Base-by-base conservation (phyloP, 768 basidiomycete species). In the Serendipita indica region DNA sequence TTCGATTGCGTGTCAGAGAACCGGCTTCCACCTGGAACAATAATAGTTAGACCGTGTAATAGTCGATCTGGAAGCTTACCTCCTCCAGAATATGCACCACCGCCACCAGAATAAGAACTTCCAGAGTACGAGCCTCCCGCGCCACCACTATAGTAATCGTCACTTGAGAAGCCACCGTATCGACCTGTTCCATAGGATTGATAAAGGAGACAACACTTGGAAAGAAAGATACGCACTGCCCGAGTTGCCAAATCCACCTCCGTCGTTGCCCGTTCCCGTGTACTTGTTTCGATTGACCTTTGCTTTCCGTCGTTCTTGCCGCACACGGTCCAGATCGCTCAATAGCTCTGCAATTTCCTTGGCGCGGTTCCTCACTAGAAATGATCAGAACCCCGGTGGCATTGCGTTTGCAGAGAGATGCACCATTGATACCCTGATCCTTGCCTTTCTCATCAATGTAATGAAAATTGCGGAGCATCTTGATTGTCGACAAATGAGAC, bases 401-500 rank as follows among this genome's bases (percentile, higher is more conserved):
- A n/a, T 4, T 25, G 34, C 4, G n/a, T 37, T 28, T 32, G 13
- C 57, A 33, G 6, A 25, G 32, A 62, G 28, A 58, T 72, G n/a
- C 62, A 91, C 93, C 91, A 65, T 99, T 99, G 65, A 96, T 78
- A 3, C 96, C 96, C 70, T 99, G 90, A 67, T 99, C 96, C 69
- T 99, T 98, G 52, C 90, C 92, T 73, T 94, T 94, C 63, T 98
- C 94, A 63, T 99, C 96, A 59, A 97, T 89, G 69, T 97, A 97
- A 68, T 98, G 94, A 73, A 99, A 99, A 66, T 85, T 96, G 60
- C 92, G 75, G 10, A 98, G 79, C 89, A 98, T 97, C 73, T 98
- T 98, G 65, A 99, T 78, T 18, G 93, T 94, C 27, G 90, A 86
- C 27, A 97, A 75, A 69, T 98, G 96, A 1, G 89, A 86, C 57